Evolutionary conservation across 2,329 filamentous ascomycete species (phyloP).

Genomic region (Exophiala calicioides): DNA sequence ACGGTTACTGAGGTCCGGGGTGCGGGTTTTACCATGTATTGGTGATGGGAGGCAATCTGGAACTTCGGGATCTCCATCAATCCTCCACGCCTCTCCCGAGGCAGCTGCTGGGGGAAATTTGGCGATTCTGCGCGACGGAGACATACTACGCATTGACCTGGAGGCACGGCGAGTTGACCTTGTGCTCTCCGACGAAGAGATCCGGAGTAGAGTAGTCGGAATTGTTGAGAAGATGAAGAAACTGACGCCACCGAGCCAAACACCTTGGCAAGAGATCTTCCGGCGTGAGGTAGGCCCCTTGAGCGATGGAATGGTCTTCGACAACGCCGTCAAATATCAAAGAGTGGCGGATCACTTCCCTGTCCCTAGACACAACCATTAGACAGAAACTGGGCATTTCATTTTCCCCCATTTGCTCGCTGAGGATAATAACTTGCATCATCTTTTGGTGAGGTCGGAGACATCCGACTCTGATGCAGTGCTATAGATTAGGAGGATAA

Average conservation of each 20-base stretch:
- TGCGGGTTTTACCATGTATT: constrained; percentile 53
- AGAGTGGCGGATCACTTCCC: constrained; percentile 46
- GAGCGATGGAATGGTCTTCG: constrained; percentile 51
- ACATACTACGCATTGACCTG: constrained; percentile 53
- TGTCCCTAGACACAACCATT: constrained; percentile 50
- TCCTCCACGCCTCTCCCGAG: constrained; percentile 59
- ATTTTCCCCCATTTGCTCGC: no score
- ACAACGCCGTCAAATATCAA: constrained; percentile 50
- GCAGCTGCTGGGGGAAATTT: constrained; percentile 57
- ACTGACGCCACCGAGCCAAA: constrained; percentile 44
- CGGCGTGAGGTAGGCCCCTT: constrained; percentile 49
- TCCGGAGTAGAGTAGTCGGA: constrained; percentile 42
- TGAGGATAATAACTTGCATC: no score
- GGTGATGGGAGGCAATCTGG: constrained; percentile 59
- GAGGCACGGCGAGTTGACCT: constrained; percentile 52
- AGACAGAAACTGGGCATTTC: no score
- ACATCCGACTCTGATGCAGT: no score
- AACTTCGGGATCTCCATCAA: constrained; percentile 57
- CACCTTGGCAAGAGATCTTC: constrained; percentile 56
- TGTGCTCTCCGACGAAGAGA: constrained; percentile 46
- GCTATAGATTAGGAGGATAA: no score
- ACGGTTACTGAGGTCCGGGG: constrained; percentile 47
- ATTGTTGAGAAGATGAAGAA: constrained; percentile 44
- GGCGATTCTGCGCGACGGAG: constrained; percentile 53
- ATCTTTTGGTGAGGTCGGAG: no score